Evolutionary conservation across 352 stramenopile species (phyloP), one percentile per base, ranked within the genome.

Genomic region (Elongisporangium prolatum): DNA sequence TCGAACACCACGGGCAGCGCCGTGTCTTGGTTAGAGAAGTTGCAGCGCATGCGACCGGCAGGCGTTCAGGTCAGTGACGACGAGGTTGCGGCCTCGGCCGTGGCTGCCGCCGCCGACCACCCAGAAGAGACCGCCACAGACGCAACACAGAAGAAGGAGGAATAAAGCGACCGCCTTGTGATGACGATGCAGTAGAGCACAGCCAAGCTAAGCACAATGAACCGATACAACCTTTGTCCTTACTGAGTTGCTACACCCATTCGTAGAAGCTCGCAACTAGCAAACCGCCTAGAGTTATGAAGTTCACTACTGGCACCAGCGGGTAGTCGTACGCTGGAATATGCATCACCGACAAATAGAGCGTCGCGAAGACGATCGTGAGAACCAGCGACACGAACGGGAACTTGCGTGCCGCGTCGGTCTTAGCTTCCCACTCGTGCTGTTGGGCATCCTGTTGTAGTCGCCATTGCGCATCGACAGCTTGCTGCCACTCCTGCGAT

Each of bases 1-100:
- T 86, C 72, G 22, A 81, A 59, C 54, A 76, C 78, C 56, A 86
- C 75, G 20, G 77, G 76, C 56, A 90, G 77, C 57, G 83, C 85
- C 50, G 69, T 92, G 56, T 93, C 85, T 60, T 95, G 85, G 85
- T 68, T 95, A 60, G 85, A 95, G 69, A 91, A 91, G 68, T 72
- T 95, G 52, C 83, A 95, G 73, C 84, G 80, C 34, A 95, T 95
- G 85, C 91, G 88, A 69, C 85, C 85, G 17, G 75, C 73, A 18
- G 85, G 83, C 17, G 51, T 83, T 50, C 64, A 78, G 57, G 50
- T 68, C 24, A 66, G 28, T 51, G 63, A 59, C 18, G 65, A 74
- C n/a, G 64, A 67, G 37, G 72, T 74, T 54, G 64, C 59, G 11
- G 66, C 57, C 8, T 59, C 65, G 20, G 70, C 60, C 28, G 59